Conservation (phyloP, 768 basidiomycete species). For the Suillus plorans region DNA sequence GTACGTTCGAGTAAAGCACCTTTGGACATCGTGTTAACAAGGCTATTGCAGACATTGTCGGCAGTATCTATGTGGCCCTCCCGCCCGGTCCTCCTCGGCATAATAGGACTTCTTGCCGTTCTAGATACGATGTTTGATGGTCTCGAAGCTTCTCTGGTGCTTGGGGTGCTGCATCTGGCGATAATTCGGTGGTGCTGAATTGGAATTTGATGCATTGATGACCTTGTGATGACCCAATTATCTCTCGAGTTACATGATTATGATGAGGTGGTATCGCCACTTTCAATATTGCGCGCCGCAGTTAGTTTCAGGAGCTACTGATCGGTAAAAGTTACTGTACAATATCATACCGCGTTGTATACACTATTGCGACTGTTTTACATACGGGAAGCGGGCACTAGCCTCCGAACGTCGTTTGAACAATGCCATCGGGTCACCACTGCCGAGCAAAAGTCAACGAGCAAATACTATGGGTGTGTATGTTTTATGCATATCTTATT, state of each 20-base stretch:
- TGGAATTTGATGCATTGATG: background rate
- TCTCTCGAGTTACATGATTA: background rate
- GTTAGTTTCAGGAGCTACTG: background rate
- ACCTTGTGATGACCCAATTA: no score
- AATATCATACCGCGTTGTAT: background rate
- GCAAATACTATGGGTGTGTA: background rate
- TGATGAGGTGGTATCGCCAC: background rate
- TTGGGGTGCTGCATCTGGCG: constrained; percentile 41
- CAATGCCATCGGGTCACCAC: background rate
- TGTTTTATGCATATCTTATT: background rate
- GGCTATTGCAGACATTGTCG: constrained; percentile 24
- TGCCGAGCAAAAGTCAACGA: background rate
- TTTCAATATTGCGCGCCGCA: background rate
- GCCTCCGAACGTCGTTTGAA: background rate
- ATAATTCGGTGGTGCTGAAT: constrained; percentile 16
- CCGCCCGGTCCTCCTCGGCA: constrained; percentile 24
- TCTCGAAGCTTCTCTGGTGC: constrained; percentile 34
- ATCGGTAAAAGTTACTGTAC: background rate
- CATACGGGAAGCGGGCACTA: background rate
- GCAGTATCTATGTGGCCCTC: constrained; percentile 22
- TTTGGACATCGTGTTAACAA: constrained; percentile 2
- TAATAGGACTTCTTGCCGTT: constrained; percentile 38
- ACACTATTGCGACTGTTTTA: background rate
- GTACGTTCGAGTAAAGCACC: constrained; percentile 17
- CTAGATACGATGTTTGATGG: constrained; percentile 47